Conservation (phyloP, 495 filamentous ascomycete genomes). For the Lepidopterella palustris region DNA sequence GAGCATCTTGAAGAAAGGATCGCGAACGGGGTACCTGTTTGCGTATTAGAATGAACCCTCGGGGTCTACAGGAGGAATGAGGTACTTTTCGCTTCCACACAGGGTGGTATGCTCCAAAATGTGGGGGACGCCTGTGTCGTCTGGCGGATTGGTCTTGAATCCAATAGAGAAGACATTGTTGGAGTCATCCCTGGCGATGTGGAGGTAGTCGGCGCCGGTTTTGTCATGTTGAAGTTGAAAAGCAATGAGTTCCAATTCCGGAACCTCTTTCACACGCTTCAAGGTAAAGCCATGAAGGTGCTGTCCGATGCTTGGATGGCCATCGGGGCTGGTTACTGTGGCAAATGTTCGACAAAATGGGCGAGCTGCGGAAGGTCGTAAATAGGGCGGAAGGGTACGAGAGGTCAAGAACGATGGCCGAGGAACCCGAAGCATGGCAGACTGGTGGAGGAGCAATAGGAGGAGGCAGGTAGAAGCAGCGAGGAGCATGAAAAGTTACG, state of each 20-base stretch:
- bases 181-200: slow-evolving; percentile 87
- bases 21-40: slow-evolving; percentile 80
- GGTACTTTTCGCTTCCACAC: slow-evolving; percentile 92
- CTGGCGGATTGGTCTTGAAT: slow-evolving; percentile 97
- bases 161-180: slow-evolving; percentile 99
- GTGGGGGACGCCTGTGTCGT: slow-evolving; percentile 93
- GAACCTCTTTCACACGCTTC: slow-evolving; percentile 78
- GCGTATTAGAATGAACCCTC: slow-evolving; percentile 20
- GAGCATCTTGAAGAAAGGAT: slow-evolving; percentile 99
- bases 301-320: slow-evolving; percentile 69
- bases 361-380: not conserved
- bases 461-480: not conserved
- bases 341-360: slow-evolving; percentile 45
- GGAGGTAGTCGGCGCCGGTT: slow-evolving; percentile 91
- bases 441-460: not conserved
- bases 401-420: slow-evolving; percentile 11
- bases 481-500: not conserved
- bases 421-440: slow-evolving; percentile 25
- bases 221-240: slow-evolving; percentile 84
- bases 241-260: slow-evolving; percentile 88
- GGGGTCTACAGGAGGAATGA: not conserved
- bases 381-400: slow-evolving; percentile 4
- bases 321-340: slow-evolving; percentile 63
- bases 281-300: slow-evolving; percentile 90
- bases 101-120: slow-evolving; percentile 96